Evolutionary conservation across 305 asterid genomes (phyloP).

Genomic region (Solanum chacoense): DNA sequence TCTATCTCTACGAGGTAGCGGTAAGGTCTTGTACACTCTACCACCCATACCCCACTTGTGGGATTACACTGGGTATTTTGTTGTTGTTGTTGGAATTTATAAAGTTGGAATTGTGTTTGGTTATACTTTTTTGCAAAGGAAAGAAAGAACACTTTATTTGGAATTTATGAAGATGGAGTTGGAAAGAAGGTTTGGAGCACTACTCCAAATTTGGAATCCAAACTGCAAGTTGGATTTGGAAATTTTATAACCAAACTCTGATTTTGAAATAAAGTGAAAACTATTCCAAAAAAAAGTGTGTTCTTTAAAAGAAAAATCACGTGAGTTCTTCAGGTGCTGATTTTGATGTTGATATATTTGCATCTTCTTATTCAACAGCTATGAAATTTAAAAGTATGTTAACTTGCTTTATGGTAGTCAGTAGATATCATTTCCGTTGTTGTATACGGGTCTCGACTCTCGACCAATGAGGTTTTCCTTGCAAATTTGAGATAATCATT

Average conservation of each 20-base stretch:
- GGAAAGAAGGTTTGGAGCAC: background rate
- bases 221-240: background rate
- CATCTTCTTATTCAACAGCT: background rate
- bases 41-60: background rate
- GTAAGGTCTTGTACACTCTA: background rate
- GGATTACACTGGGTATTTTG: background rate
- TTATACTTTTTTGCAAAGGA: background rate
- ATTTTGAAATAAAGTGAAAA: background rate
- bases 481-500: background rate
- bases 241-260: background rate
- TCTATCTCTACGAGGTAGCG: background rate
- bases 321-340: background rate
- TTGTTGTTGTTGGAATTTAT: background rate
- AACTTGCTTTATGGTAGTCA: background rate
- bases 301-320: background rate
- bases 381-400: background rate
- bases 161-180: background rate
- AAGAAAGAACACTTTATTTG: background rate
- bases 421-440: background rate
- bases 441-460: background rate
- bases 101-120: background rate
- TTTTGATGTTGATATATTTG: background rate
- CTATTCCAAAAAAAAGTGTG: background rate
- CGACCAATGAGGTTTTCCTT: background rate
- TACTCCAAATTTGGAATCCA: background rate